Base-by-base conservation (phyloP, 148 eudicot species). In the Drosera capensis region DNA sequence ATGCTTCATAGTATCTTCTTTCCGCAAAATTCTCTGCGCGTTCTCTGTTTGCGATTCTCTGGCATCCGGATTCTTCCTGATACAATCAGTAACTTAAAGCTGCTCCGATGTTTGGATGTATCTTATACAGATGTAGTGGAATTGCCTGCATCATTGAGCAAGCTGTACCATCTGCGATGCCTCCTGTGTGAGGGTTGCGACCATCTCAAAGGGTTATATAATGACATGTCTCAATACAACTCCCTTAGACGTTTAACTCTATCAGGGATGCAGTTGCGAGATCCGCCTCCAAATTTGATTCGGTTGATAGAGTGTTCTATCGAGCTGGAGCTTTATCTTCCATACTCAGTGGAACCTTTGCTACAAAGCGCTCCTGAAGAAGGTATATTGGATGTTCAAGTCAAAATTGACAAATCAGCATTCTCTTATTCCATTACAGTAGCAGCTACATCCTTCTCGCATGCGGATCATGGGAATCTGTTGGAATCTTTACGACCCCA, bases 71-170 rank as follows among this genome's bases (percentile, higher is more conserved):
- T 15, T 23, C 1, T 38, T 9, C 60, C 45, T 39, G 2, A 31
- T 0, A 13, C 47, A 11, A 19, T 46, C 13, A 53, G 51, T 3
- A 29, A 53, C 20, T 39, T 60, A 24, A 28, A 35, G 30, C 65
- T 52, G 5, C 3, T 60, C 14, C 26, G 58, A 5, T 52, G n/a
- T 47, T 23, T 60, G 17, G 51, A 60, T 21, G 15, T 60, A 14
- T 52, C 58, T 1, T 40, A 14, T 3, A 60, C 52, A 12, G 14
- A 9, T 0, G 26, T 60, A 2, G 7, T 23, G 1, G 3, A 21
- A 1, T 19, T 52, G 24, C 65, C 65, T 14, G 39, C 28, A 29
- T 45, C 51, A 8, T 20, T 52, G 1, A 34, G 47, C 14, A 38
- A 19, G 9, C 40, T 60, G n/a, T 45, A 60, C 39, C 45, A 52